Conservation (phyloP, 2,329 filamentous ascomycete species). For the Trichoderma sp. region DNA sequence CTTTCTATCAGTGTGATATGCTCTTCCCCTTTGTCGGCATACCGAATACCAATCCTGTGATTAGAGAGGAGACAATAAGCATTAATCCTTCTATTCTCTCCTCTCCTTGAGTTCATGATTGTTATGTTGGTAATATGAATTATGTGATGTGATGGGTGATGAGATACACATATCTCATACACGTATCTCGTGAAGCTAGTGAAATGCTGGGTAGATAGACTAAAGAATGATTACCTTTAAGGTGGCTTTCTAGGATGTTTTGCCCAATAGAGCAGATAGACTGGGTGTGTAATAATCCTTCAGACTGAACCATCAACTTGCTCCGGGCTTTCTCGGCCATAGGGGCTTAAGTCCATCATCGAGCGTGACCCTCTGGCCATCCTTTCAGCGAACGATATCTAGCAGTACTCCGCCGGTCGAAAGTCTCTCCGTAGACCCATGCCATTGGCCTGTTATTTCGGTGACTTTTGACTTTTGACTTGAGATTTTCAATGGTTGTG, state of each 20-base stretch:
- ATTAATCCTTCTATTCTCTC: too few species aligned
- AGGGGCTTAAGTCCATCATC: background rate
- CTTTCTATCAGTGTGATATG: background rate
- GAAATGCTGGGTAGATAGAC: background rate
- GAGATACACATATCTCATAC: background rate
- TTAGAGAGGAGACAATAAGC: too few species aligned
- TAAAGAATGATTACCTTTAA: background rate
- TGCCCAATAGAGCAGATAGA: background rate
- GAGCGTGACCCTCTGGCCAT: background rate
- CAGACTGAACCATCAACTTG: background rate
- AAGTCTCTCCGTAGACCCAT: slow-evolving; percentile 5
- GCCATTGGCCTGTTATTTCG: background rate
- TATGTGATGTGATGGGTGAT: background rate
- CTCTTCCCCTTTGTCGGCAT: background rate
- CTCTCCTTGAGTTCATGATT: too few species aligned
- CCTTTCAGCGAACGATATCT: background rate
- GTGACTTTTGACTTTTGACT: background rate
- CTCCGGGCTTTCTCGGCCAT: background rate
- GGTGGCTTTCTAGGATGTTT: background rate
- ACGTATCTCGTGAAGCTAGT: background rate
- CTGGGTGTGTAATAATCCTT: background rate
- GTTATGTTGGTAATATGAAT: background rate
- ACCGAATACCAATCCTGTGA: slow-evolving; percentile 7
- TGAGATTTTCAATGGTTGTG: background rate
- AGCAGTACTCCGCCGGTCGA: slow-evolving; percentile 2